phyloP scores from a whole-genome alignment of 2,329 filamentous ascomycete species.

The Xylaria sp. region DNA sequence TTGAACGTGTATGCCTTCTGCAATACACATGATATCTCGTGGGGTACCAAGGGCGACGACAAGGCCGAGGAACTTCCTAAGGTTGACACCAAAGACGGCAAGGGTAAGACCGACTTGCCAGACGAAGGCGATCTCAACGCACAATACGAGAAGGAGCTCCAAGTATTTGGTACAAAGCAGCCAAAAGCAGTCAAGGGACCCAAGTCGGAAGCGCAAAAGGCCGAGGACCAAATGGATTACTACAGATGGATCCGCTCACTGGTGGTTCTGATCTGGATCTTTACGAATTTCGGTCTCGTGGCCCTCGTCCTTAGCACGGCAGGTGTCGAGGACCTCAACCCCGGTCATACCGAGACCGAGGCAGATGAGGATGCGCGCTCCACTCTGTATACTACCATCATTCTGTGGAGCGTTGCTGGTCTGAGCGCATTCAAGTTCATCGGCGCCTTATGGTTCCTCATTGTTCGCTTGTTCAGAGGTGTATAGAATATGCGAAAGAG shows the following conservation, averaged over 20 bases:
- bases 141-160: slow-evolving; percentile 88
- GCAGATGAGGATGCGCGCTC: slow-evolving; percentile 65
- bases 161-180: slow-evolving; percentile 78
- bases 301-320: slow-evolving; percentile 89
- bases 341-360: slow-evolving; percentile 54
- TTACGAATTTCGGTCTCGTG: slow-evolving; percentile 89
- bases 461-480: slow-evolving; percentile 85
- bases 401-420: slow-evolving; percentile 89
- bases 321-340: slow-evolving; percentile 76
- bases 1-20: slow-evolving; percentile 99
- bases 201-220: slow-evolving; percentile 64
- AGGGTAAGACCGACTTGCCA: slow-evolving; percentile 92
- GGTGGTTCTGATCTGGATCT: slow-evolving; percentile 95
- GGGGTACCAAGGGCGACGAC: slow-evolving; percentile 98
- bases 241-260: slow-evolving; percentile 95
- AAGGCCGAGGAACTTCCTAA: slow-evolving; percentile 91
- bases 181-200: slow-evolving; percentile 74
- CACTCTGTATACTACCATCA: slow-evolving; percentile 85
- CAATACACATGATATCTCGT: slow-evolving; percentile 97
- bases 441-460: slow-evolving; percentile 90
- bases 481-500: slow-evolving; percentile 57
- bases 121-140: slow-evolving; percentile 96
- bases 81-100: slow-evolving; percentile 87
- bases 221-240: slow-evolving; percentile 95
- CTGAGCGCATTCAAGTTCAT: slow-evolving; percentile 88